Conservation (phyloP, 176 grass and related monocot species). For the Chloris gayana region DNA sequence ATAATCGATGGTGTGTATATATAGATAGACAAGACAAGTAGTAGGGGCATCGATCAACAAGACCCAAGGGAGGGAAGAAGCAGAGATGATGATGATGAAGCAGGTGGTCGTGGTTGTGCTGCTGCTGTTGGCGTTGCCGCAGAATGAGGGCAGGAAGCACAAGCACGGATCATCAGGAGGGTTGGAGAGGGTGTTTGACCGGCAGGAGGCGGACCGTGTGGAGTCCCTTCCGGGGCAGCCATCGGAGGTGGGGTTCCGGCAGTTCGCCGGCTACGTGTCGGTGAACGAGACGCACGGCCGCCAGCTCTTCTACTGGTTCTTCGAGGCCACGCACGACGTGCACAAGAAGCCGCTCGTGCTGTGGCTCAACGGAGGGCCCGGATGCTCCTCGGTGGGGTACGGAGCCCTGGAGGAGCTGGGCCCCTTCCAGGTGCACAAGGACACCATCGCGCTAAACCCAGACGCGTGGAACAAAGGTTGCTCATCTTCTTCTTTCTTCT, state of each 20-base stretch:
- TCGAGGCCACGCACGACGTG: conserved; percentile 58
- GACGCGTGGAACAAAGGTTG: conserved; percentile 66
- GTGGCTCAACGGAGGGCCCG: conserved; percentile 69
- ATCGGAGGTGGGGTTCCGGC: conserved; percentile 48
- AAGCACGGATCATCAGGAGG: no score
- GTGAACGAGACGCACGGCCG: conserved; percentile 69
- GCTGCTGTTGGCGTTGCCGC: no score
- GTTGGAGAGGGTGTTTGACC: no score
- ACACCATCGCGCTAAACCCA: conserved; percentile 42
- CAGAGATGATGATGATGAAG: no score
- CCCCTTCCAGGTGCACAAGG: conserved; percentile 55
- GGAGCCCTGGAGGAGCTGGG: conserved; percentile 65
- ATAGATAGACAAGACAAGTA: neutral
- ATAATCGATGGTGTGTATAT: neutral
- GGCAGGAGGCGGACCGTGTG: conserved; percentile 64
- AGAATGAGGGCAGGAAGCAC: no score
- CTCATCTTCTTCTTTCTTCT: no score
- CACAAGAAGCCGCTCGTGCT: conserved; percentile 61
- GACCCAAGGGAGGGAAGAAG: no score
- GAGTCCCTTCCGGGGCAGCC: conserved; percentile 59
- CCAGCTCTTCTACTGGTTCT: conserved; percentile 86
- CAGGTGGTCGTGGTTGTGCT: no score
- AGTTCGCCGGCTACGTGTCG: conserved; percentile 75
- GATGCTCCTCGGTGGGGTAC: conserved; percentile 65
- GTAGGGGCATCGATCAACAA: no score